A percentile compares a stretch with the other conserved stretches of the same genome.
Evolutionary conservation across 371 early-diverging fungal genomes (phyloP).

Genomic region (Basidiobolus heterosporus): DNA sequence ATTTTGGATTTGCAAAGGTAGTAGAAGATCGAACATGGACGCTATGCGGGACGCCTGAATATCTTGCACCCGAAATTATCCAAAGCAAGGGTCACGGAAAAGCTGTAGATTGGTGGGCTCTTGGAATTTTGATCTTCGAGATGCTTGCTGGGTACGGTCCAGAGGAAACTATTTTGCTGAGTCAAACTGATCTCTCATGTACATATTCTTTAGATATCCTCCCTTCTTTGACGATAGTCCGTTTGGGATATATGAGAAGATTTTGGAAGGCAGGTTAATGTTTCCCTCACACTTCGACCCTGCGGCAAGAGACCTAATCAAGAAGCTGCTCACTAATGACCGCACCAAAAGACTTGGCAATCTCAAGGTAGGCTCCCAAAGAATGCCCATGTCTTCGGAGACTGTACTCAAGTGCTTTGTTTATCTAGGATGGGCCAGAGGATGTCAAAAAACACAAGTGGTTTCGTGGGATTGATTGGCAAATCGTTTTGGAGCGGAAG

Average conservation of each 20-base stretch:
- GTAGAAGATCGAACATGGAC: slow-evolving; percentile 71
- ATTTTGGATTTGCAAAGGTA: slow-evolving; percentile 97
- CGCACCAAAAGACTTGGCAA: slow-evolving; percentile 84
- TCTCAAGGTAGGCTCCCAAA: slow-evolving; percentile 35
- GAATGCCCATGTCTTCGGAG: not conserved
- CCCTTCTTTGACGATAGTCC: slow-evolving; percentile 96
- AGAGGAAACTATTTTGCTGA: not conserved
- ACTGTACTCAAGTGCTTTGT: slow-evolving; percentile 22
- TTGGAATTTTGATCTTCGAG: slow-evolving; percentile 95
- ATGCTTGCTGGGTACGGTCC: slow-evolving; percentile 58
- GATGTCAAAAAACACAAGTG: slow-evolving; percentile 77
- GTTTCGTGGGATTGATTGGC: slow-evolving; percentile 76
- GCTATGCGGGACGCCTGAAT: slow-evolving; percentile 96
- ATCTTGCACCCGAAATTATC: slow-evolving; percentile 95
- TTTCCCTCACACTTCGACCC: slow-evolving; percentile 87
- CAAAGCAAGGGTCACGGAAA: slow-evolving; percentile 90
- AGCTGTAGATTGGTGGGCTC: slow-evolving; percentile 97
- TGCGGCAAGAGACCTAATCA: slow-evolving; percentile 80
- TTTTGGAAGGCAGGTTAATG: slow-evolving; percentile 67
- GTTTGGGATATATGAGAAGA: slow-evolving; percentile 84
- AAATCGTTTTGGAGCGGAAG: slow-evolving; percentile 44
- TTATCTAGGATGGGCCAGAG: slow-evolving; percentile 43
- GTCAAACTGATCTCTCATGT: not conserved
- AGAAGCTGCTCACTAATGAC: slow-evolving; percentile 77
- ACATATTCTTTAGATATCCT: slow-evolving; percentile 34